Evolutionary conservation across 2,329 filamentous ascomycete species (phyloP).

Genomic region (Claviceps africana): DNA sequence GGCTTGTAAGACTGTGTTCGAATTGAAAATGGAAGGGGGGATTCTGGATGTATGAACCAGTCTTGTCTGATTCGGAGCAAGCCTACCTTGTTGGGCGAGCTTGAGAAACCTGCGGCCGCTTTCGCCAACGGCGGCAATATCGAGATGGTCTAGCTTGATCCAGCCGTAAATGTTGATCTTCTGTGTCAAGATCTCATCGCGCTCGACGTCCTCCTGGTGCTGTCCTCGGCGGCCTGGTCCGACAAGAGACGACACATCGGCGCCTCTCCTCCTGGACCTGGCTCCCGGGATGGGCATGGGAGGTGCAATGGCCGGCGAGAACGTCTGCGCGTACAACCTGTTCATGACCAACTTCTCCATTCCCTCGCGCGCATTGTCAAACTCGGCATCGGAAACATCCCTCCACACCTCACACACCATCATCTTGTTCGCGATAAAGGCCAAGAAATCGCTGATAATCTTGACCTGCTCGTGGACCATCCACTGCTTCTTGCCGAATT

Average conservation of each 20-base stretch:
- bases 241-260: slow-evolving; percentile 42
- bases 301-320: slow-evolving; percentile 81
- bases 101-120: slow-evolving; percentile 79
- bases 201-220: slow-evolving; percentile 94
- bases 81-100: slow-evolving; percentile 70
- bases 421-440: slow-evolving; percentile 98
- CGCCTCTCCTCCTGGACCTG: slow-evolving; percentile 53
- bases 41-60: background rate
- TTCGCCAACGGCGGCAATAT: slow-evolving; percentile 73
- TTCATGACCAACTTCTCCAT: slow-evolving; percentile 99
- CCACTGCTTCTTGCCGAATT: slow-evolving; percentile 97
- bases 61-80: background rate
- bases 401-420: slow-evolving; percentile 92
- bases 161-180: slow-evolving; percentile 96
- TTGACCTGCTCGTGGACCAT: slow-evolving; percentile 99
- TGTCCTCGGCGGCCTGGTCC: slow-evolving; percentile 82
- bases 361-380: slow-evolving; percentile 93
- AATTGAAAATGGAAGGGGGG: background rate
- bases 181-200: slow-evolving; percentile 88
- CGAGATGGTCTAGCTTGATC: slow-evolving; percentile 84
- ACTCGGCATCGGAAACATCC: slow-evolving; percentile 88
- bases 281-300: slow-evolving; percentile 59
- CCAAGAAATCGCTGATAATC: slow-evolving; percentile 90
- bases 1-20: background rate
- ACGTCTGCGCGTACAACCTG: slow-evolving; percentile 84